Evolutionary conservation across 1,284 basidiomycete genomes (phyloP).

Genomic region (Ustilago tritici): DNA sequence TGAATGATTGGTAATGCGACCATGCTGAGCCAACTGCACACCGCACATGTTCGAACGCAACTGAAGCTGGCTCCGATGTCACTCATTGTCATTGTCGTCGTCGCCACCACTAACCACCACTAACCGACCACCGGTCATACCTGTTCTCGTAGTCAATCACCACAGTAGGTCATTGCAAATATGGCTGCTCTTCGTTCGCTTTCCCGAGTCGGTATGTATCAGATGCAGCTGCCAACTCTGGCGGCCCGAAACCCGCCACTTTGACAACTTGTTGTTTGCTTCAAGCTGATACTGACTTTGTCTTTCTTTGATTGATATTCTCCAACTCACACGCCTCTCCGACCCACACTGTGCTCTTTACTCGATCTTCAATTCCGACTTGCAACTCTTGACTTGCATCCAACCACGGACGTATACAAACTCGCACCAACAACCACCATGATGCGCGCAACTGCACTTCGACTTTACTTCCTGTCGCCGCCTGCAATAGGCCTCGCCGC

Average conservation of each 20-base stretch:
- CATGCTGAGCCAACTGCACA: conserved; percentile 9
- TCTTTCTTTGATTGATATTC: background rate
- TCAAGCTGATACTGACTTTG: background rate
- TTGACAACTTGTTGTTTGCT: background rate
- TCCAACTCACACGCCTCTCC: background rate
- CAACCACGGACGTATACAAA: background rate
- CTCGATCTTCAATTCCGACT: too few species aligned
- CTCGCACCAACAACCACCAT: background rate
- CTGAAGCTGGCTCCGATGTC: background rate
- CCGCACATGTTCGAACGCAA: background rate
- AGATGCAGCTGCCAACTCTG: background rate
- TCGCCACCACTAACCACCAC: conserved; percentile 19
- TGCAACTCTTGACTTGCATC: background rate
- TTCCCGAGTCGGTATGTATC: conserved; percentile 47
- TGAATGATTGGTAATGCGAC: conserved; percentile 53
- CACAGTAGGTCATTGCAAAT: conserved; percentile 15
- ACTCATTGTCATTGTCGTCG: conserved; percentile 4
- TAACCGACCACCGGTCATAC: background rate
- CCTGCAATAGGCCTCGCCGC: conserved; percentile 34
- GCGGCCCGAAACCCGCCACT: background rate
- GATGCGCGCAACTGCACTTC: conserved; percentile 1
- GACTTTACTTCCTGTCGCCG: background rate
- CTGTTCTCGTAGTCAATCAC: background rate
- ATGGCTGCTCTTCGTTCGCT: conserved; percentile 52
- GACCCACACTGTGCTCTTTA: too few species aligned